These are phyloP conservation scores for Aspergillus intermedius DNA, from an alignment of 2,329 filamentous ascomycete species.

Conservation along the genomic window DNA sequence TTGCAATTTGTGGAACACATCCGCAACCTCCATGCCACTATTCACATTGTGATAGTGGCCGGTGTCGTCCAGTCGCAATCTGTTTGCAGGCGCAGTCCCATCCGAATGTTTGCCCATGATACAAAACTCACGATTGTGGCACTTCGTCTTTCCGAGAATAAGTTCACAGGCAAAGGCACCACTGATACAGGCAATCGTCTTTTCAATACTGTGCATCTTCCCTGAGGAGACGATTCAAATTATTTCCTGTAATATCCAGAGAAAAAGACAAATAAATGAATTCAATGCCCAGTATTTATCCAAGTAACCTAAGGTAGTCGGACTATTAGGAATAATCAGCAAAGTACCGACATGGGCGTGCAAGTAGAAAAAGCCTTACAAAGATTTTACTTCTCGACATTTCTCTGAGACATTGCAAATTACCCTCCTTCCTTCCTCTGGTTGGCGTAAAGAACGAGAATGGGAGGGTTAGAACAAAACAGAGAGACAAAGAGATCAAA, in stretches of 20 bases:
- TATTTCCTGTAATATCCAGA: not conserved
- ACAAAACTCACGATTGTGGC: constrained; percentile 40
- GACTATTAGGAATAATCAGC: too few relatives aligned
- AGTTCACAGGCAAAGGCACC: constrained; percentile 45
- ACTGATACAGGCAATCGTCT: constrained; percentile 57
- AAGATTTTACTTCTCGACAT: too few relatives aligned
- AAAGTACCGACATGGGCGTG: too few relatives aligned
- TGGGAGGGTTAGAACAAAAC: too few relatives aligned
- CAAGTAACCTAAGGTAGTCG: too few relatives aligned
- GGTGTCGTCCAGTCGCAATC: constrained; percentile 47
- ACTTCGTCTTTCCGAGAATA: constrained; percentile 52
- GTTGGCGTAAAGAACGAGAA: too few relatives aligned
- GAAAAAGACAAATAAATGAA: too few relatives aligned
- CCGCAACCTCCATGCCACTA: constrained; percentile 29
- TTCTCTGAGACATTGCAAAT: too few relatives aligned
- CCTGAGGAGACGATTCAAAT: not conserved
- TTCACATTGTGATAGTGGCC: constrained; percentile 50
- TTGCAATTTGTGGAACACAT: constrained; percentile 45
- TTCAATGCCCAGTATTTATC: not conserved
- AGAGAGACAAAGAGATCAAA: too few relatives aligned
- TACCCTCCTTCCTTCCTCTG: too few relatives aligned
- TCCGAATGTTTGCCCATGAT: constrained; percentile 3
- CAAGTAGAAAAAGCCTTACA: too few relatives aligned
- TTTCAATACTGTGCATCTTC: constrained; percentile 51
- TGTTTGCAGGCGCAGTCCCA: constrained; percentile 16